Conservation (phyloP, 805 yeast species). For the Komagataella pseudopastoris region DNA sequence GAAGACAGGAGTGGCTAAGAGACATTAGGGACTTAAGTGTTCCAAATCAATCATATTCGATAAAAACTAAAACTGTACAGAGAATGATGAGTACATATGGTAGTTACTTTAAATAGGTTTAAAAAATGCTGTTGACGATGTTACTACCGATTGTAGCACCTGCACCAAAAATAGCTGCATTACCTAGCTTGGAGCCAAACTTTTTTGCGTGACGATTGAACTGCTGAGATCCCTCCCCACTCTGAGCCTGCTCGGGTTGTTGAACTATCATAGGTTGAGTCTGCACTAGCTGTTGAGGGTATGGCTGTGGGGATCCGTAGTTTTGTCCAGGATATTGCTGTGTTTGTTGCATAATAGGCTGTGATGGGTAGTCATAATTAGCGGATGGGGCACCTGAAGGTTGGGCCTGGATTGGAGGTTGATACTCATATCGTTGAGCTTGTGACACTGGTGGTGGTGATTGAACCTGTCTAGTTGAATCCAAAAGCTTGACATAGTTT, state of each 20-base stretch:
- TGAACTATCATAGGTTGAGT: conserved; percentile 1
- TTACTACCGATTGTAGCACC: conserved; percentile 91
- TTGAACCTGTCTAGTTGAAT: conserved; percentile 5
- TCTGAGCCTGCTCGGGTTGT: conserved; percentile 4
- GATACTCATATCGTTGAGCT: conserved; percentile 11
- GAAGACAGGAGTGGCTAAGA: conserved; percentile 40
- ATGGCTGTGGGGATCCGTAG: conserved; percentile 9
- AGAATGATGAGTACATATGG: conserved; percentile 56
- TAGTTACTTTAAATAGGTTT: conserved; percentile 8
- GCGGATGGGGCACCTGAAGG: conserved; percentile 42
- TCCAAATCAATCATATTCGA: conserved; percentile 18
- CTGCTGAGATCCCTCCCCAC: conserved; percentile 15
- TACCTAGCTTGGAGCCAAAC: conserved; percentile 72
- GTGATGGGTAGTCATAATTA: conserved; percentile 27
- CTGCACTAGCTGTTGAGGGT: conserved; percentile 18
- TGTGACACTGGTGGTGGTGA: conserved; percentile 12
- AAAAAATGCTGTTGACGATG: conserved; percentile 61
- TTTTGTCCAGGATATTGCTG: conserved; percentile 8
- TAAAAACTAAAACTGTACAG: conserved; percentile 32
- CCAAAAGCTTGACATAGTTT: conserved; percentile 45
- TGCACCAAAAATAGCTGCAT: conserved; percentile 92
- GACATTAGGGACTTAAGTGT: conserved; percentile 52
- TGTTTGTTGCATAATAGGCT: conserved; percentile 7
- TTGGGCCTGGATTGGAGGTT: conserved; percentile 10
- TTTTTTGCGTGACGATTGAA: conserved; percentile 29